A percentile compares a stretch with the other conserved stretches of the same genome.
Evolutionary conservation across 805 yeast genomes (phyloP).

Genomic region (Yamadazyma olivae): DNA sequence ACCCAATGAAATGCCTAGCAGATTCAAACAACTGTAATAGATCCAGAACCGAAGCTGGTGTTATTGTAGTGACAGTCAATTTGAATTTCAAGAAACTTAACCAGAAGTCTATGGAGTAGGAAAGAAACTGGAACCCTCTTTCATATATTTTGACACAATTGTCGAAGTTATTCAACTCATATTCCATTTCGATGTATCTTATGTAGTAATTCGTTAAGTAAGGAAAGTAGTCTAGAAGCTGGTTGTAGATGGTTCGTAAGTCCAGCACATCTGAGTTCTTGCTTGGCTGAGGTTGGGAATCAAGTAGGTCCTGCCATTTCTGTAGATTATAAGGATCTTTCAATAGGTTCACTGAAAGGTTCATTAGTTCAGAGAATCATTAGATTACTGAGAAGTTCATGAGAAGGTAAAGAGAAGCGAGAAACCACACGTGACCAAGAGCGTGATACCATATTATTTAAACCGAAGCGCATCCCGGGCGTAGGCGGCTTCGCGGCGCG

Average conservation of each 20-base stretch:
- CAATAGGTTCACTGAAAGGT: conserved; percentile 9
- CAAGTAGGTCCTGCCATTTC: conserved; percentile 10
- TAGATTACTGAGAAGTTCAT: no score
- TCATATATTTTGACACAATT: conserved; percentile 34
- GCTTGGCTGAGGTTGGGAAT: background rate
- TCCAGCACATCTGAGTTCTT: conserved; percentile 1
- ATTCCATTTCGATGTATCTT: conserved; percentile 49
- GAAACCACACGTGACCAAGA: no score
- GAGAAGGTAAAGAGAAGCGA: no score
- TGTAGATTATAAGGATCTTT: conserved; percentile 13
- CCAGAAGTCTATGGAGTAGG: conserved; percentile 53
- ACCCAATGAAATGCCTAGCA: conserved; percentile 50
- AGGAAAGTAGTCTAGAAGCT: conserved; percentile 38
- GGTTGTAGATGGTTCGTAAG: conserved; percentile 8
- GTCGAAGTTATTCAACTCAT: conserved; percentile 40
- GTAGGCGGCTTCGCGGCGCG: no score
- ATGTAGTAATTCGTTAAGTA: conserved; percentile 55
- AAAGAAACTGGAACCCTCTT: conserved; percentile 36
- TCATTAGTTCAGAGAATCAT: no score
- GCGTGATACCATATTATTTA: no score
- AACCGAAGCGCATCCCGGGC: no score
- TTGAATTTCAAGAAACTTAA: conserved; percentile 42
- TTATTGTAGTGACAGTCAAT: conserved; percentile 23
- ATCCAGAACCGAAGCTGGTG: conserved; percentile 19
- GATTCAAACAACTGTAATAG: conserved; percentile 39